Evolutionary conservation across 352 stramenopile genomes (phyloP), one percentile per base, ranked within the genome.

Genomic region (Phytophthora tentaculata): DNA sequence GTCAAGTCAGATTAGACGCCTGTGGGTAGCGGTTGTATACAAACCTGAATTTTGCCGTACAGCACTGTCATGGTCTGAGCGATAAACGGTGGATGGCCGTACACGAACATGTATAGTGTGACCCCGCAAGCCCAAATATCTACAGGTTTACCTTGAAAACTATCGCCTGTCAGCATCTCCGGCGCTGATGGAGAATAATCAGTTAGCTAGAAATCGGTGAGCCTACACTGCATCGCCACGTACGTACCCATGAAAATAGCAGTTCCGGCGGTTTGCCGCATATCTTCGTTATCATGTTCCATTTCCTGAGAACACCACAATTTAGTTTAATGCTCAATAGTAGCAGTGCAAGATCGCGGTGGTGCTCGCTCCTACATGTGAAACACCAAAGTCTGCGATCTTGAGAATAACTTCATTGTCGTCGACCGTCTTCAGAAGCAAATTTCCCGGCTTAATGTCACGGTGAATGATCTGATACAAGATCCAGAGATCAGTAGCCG

Each of bases 91-190:
- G 98, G 81, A 35, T 84, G 84, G 16, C 95, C 95, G 54, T 98
- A 98, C 9, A 97, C 84, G 71, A 99, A 99, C 79, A 98, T 98
- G 71, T 98, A 99, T 3, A 99, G 71, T 64, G 96, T 99, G 29
- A 99, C 74, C 5, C 97, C 97, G 19, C 93, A 97, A 14, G 96
- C 95, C 97, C 97, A 99, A 16, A 99, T 89, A 73, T 99, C 97
- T 16, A 93, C 69, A 0, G 87, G 86, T 52, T 88, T 90, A 20
- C 86, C 86, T 29, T 84, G 84, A 64, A 93, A 95, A 20, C 79
- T 88, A 20, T 87, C 81, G 7, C 84, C 86, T 8, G 84, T 92
- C 48, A 93, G 77, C 86, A 94, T 94, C 64, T 94, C 86, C 0
- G 86, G 84, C 0, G 86, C 84, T 90, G 60, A 50, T 19, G 37